Conservation (phyloP, 371 early-diverging fungal genomes). For the Mortierella sp. region DNA sequence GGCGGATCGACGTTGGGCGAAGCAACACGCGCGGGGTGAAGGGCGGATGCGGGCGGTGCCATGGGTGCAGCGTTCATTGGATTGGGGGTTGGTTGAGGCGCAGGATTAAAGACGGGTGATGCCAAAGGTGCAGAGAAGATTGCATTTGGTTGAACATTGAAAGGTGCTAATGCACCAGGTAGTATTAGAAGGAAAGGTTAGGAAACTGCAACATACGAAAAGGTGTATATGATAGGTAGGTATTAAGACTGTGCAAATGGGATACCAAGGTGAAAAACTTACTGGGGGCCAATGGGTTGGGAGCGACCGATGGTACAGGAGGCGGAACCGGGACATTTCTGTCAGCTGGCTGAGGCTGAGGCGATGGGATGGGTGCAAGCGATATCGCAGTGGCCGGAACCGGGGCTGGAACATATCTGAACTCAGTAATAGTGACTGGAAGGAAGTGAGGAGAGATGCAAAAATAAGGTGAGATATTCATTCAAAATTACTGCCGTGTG, state of each 20-base stretch:
- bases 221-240: neutral
- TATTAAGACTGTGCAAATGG: too few species aligned
- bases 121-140: neutral
- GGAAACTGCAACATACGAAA: neutral
- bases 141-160: neutral
- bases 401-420: conserved; percentile 3
- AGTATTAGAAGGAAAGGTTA: neutral
- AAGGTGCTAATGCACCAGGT: conserved; percentile 1
- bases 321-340: neutral
- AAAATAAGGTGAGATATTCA: neutral
- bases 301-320: neutral
- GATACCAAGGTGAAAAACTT: neutral
- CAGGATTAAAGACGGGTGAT: neutral
- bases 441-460: neutral
- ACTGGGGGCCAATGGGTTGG: neutral
- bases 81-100: neutral
- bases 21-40: too few species aligned
- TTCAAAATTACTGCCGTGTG: neutral
- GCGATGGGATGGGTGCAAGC: neutral
- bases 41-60: neutral
- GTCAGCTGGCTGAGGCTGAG: neutral
- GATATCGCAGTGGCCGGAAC: neutral
- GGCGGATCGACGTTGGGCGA: neutral
- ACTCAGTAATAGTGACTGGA: conserved; percentile 23
- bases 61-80: neutral